Base-by-base conservation (phyloP, 2,329 filamentous ascomycete species). In the Arachnopeziza araneosa region DNA sequence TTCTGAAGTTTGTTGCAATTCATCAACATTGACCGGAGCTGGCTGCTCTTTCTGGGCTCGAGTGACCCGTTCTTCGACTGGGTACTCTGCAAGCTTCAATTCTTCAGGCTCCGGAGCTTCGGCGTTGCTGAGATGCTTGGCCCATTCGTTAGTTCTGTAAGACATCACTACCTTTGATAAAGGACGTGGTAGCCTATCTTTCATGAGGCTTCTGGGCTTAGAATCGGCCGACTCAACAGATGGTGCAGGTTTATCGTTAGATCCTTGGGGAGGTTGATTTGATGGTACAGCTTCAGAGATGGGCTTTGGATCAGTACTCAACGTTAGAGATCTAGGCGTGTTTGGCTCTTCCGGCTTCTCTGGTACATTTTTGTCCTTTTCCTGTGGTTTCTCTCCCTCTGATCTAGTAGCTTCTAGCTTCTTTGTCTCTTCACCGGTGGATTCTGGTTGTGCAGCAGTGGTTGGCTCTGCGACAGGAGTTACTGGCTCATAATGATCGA, bases 111-210 rank as follows among this genome's bases (percentile, higher is more conserved):
- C 82, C 1, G 91, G 91, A 5, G 78, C 76, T 19, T 97, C 93
- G 7, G 93, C 92, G 50, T 83, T 78, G 64, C 86, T 85, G 12
- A 96, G 79, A 72, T 96, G 91, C 73, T 96, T 97, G 0, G 92
- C 91, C 93, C 93, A 98, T 75, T 98, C 93, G 65, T 96, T 96
- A 1, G 92, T 97, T 60, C 93, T 85, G 71, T 95, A 96, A 0
- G 89, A 90, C 72, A 91, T 78, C 1, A 92, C 88, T 9, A 96
- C 83, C 62, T 84, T 87, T 1, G 92, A 95, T 36, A 92, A 75
- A 14, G 85, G 84, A n/a, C 80, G 77, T 0, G 90, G 90, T 10
- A 96, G 80, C 12, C 80, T 80, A 2, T 85, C 84, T 63, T 80
- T 81, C 5, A 81, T 85, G 60, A 89, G 72, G 53, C 75, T 82